Evolutionary conservation across 2,329 filamentous ascomycete species (phyloP).

Genomic region (Trichoderma oligosporum): DNA sequence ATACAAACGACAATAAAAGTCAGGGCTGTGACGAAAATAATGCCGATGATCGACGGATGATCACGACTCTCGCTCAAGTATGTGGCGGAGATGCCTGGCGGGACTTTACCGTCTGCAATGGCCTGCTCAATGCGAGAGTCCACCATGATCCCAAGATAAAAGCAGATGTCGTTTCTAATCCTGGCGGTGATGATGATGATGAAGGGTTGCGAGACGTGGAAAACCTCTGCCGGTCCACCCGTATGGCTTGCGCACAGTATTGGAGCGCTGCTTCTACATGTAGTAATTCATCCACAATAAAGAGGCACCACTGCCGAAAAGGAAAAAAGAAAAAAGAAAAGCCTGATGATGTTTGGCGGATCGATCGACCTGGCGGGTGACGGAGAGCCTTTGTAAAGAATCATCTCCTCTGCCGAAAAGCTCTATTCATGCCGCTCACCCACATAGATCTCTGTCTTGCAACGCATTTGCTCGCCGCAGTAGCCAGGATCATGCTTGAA

Average conservation of each 20-base stretch:
- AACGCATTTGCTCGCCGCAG: neutral
- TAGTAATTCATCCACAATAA: neutral
- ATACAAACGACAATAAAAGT: constrained; percentile 34
- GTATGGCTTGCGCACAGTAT: neutral
- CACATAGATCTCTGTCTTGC: constrained; percentile 10
- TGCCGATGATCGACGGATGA: constrained; percentile 36
- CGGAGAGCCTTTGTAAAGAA: neutral
- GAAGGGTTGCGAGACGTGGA: neutral
- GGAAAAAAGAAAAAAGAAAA: neutral
- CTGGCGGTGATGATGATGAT: neutral
- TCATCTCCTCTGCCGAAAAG: neutral
- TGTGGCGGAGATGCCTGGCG: constrained; percentile 31
- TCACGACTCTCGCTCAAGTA: constrained; percentile 39
- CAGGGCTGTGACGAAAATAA: constrained; percentile 36
- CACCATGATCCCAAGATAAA: constrained; percentile 22
- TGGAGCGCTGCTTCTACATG: neutral
- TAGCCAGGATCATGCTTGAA: constrained; percentile 5
- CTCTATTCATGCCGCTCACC: neutral
- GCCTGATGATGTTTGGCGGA: neutral
- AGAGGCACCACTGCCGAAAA: constrained; percentile 4
- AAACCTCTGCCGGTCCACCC: neutral
- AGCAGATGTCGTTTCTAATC: neutral
- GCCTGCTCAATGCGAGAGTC: constrained; percentile 30
- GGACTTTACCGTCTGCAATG: constrained; percentile 36
- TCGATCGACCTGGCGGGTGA: constrained; percentile 10